phyloP scores from a whole-genome alignment of 352 stramenopile genomes.

The Stramenopiles sp. region DNA sequence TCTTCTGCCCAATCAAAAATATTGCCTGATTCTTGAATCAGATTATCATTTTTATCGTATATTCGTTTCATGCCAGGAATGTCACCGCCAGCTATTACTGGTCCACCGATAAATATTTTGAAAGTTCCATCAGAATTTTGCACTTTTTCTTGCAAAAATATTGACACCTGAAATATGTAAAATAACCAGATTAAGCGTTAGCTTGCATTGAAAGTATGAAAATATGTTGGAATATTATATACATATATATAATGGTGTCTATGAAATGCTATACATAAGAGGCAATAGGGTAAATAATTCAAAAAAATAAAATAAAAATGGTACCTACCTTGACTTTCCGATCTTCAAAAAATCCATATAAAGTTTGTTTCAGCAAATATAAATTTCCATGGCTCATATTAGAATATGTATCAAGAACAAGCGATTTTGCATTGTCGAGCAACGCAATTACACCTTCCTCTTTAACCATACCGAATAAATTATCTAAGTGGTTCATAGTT shows the following conservation, averaged over 20 bases:
- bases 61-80: constrained; percentile 43
- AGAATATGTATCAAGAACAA: constrained; percentile 30
- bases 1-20: neutral
- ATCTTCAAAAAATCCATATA: constrained; percentile 65
- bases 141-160: constrained; percentile 63
- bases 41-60: neutral
- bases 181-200: too few species aligned
- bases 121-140: constrained; percentile 56
- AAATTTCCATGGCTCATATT: constrained; percentile 40
- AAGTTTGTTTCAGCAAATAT: constrained; percentile 49
- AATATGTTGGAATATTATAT: too few species aligned
- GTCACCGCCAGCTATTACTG: constrained; percentile 36
- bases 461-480: constrained; percentile 45
- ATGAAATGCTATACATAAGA: too few species aligned
- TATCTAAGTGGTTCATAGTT: constrained; percentile 54
- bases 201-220: too few species aligned
- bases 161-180: too few species aligned
- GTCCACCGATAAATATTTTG: constrained; percentile 42
- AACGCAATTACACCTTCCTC: constrained; percentile 35
- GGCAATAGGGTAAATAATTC: too few species aligned
- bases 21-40: neutral
- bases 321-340: constrained; percentile 70
- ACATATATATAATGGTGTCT: too few species aligned
- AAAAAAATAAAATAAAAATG: too few species aligned
- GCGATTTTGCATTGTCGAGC: constrained; percentile 45